Base-by-base conservation (phyloP, 2,329 filamentous ascomycete genomes). In the Talaromyces sp. region DNA sequence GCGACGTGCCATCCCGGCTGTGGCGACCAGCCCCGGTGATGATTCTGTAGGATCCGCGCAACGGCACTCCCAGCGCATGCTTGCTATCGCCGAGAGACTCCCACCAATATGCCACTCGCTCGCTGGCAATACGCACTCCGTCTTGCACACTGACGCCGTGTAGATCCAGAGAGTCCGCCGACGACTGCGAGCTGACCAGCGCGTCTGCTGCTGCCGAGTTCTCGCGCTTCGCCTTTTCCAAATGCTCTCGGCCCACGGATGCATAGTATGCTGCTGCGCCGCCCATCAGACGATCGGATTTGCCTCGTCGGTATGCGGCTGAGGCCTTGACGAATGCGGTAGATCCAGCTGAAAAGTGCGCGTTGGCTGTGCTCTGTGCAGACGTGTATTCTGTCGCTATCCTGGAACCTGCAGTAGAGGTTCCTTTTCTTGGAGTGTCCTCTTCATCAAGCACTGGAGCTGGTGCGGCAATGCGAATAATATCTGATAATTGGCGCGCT, bases 81-180 rank as follows among this genome's bases (percentile, higher is more conserved):
- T 83, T 83, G 54, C 81, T 79, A 69, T 92, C 88, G 0, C 89
- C 89, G 9, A 91, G 76, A 0, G 76, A 75, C 19, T 85, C 77
- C 92, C 92, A 97, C 93, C 93, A 97, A 10, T 71, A 72, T 64
- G 83, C 80, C 0, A 89, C 88, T 41, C 81, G 82, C 53, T 86
- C 81, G 31, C 83, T 82, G 1, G 90, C 87, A 64, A 97, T 96
- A 3, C 90, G 81, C 31, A 92, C 86, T 1, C 89, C 93, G 71
- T 96, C 90, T 54, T 86, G 80, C 1, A 97, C 92, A 51, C 82
- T 86, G 5, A 96, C 85, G 6, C 91, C 91, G 72, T 97, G 93
- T 27, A 97, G 78, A 72, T 97, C 93, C 8, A 95, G 79, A 21
- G 81, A 77, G 1, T 75, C 79, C 1, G 72, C 62, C 0, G 80